Percentiles rank a stretch among this genome's conserved stretches.
Conservation (phyloP, 179 eudicot genomes). For the Silene vulgaris region DNA sequence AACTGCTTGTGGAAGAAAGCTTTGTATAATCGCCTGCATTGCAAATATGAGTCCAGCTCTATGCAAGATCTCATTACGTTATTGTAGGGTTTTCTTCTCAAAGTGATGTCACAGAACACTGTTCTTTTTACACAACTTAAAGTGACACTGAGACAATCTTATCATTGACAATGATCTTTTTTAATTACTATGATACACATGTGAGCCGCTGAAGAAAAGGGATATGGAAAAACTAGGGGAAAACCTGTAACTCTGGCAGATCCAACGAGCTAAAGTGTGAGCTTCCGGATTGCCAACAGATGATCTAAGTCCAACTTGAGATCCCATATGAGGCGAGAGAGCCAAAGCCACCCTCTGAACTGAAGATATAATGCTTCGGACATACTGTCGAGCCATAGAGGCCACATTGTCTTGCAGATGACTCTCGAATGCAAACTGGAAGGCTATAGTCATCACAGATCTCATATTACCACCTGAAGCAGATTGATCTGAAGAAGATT, state of each 20-base stretch:
- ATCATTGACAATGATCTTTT: no score
- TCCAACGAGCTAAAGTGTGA: constrained; percentile 73
- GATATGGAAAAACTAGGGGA: background rate
- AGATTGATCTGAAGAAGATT: constrained; percentile 35
- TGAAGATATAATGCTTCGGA: constrained; percentile 72
- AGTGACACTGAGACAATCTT: no score
- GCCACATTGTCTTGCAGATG: constrained; percentile 84
- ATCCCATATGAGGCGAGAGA: constrained; percentile 57
- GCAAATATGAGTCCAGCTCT: background rate
- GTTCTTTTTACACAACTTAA: no score
- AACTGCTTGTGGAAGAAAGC: no score
- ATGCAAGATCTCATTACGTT: background rate
- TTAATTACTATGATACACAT: no score
- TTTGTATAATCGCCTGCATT: background rate
- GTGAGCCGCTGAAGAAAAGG: background rate
- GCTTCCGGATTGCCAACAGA: constrained; percentile 76
- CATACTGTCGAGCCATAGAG: constrained; percentile 83
- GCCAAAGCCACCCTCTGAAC: constrained; percentile 90
- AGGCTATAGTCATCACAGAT: constrained; percentile 88
- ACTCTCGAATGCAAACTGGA: constrained; percentile 82
- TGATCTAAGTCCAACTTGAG: constrained; percentile 50
- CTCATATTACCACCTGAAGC: constrained; percentile 40
- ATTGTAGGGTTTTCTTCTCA: background rate
- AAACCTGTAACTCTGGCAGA: constrained; percentile 67
- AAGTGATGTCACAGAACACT: background rate